phyloP scores from a whole-genome alignment of 2,329 filamentous ascomycete species.

The Pestalotiopsis sp. region DNA sequence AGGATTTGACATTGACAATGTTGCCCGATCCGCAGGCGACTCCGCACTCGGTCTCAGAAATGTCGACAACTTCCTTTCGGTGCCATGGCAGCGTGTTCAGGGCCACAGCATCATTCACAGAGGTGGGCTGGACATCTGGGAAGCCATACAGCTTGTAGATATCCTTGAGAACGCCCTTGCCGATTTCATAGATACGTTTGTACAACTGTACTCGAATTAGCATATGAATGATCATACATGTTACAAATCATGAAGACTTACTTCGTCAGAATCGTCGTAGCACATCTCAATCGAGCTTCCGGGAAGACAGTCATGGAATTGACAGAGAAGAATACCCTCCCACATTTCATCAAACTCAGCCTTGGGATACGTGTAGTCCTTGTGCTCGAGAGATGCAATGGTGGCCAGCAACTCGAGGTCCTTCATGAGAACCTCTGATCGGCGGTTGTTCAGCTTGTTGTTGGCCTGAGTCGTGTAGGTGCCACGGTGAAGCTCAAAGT shows the following conservation, averaged over 20 bases:
- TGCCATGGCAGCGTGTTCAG: conserved; percentile 89
- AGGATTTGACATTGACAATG: conserved; percentile 53
- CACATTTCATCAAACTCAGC: conserved; percentile 94
- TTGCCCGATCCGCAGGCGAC: conserved; percentile 59
- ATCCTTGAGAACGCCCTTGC: conserved; percentile 69
- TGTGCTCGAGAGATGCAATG: conserved; percentile 72
- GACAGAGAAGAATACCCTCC: conserved; percentile 87
- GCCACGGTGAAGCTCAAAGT: conserved; percentile 95
- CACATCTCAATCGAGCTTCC: conserved; percentile 97
- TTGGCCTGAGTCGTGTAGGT: conserved; percentile 98
- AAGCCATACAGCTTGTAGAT: conserved; percentile 69
- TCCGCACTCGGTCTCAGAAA: conserved; percentile 54
- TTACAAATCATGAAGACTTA: conserved; percentile 31
- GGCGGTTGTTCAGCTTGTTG: conserved; percentile 93
- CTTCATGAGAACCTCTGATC: conserved; percentile 79
- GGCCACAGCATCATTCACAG: conserved; percentile 55
- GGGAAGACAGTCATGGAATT: conserved; percentile 96
- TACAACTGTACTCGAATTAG: conserved; percentile 60
- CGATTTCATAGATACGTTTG: conserved; percentile 76
- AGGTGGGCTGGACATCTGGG: conserved; percentile 38
- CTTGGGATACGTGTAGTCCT: conserved; percentile 86
- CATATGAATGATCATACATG: not conserved
- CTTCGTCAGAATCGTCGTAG: conserved; percentile 90
- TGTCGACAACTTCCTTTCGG: conserved; percentile 70
- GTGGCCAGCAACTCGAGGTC: conserved; percentile 89